Percentiles rank a stretch among this genome's conserved stretches.
phyloP scores from a whole-genome alignment of 257 asterid species.

The Nicotiana benthamiana region DNA sequence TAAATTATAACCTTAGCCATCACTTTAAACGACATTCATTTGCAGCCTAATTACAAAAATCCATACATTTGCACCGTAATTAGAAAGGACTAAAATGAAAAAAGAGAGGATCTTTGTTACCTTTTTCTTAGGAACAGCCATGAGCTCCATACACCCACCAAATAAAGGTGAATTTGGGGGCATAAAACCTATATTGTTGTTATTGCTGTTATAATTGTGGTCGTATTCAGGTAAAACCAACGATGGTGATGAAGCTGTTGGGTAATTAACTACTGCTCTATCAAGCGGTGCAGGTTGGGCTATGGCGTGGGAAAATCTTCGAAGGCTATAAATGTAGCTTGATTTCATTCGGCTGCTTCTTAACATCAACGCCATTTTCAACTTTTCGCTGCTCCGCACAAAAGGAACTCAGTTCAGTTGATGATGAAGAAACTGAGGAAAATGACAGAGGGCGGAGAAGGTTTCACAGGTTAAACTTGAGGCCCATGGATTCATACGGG shows the following conservation, averaged over 20 bases:
- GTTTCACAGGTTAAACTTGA: too few relatives aligned
- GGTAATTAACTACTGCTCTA: conserved; percentile 20
- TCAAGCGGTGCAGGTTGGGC: conserved; percentile 46
- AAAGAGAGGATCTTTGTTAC: conserved; percentile 14
- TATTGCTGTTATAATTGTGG: neutral
- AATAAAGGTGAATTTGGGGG: conserved; percentile 26
- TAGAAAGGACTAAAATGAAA: neutral
- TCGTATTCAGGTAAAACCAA: conserved; percentile 49
- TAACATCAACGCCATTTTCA: conserved; percentile 24
- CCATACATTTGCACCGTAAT: neutral
- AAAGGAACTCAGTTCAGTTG: too few relatives aligned
- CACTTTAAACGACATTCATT: neutral
- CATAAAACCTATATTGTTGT: conserved; percentile 7
- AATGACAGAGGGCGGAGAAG: neutral
- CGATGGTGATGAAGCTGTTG: conserved; percentile 28
- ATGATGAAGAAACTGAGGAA: neutral
- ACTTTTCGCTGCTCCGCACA: neutral
- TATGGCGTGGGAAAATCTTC: conserved; percentile 40
- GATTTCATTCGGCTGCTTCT: conserved; percentile 19
- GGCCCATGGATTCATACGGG: too few relatives aligned
- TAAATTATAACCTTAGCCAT: neutral
- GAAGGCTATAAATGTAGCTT: conserved; percentile 23
- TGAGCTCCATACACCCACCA: conserved; percentile 60
- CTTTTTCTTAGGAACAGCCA: conserved; percentile 89
- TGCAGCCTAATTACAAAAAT: neutral